Evolutionary conservation across 371 early-diverging fungal species (phyloP).

Genomic region (Lichtheimia ramosa): DNA sequence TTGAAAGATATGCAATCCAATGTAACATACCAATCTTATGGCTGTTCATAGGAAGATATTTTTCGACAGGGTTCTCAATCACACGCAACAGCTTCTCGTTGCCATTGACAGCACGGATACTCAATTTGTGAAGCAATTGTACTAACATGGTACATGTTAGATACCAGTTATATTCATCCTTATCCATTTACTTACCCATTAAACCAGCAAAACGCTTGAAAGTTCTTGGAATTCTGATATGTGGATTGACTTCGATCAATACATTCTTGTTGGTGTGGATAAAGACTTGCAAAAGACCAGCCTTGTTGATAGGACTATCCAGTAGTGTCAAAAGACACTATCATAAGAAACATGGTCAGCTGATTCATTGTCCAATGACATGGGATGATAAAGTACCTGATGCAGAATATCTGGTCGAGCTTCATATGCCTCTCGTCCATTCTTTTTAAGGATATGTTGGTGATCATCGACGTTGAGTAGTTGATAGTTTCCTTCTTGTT

Average conservation of each 20-base stretch:
- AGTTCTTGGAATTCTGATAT: constrained; percentile 97
- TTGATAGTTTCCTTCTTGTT: constrained; percentile 89
- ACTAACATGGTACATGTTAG: constrained; percentile 55
- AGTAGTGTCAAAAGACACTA: constrained; percentile 94
- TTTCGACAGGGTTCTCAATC: constrained; percentile 94
- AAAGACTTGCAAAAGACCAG: constrained; percentile 93
- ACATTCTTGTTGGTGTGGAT: constrained; percentile 94
- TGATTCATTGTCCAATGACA: no score
- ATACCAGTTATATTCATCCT: background rate
- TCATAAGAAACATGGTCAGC: background rate
- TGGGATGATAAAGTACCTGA: constrained; percentile 59
- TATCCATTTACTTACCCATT: constrained; percentile 64
- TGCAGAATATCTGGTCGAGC: constrained; percentile 97
- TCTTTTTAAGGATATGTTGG: constrained; percentile 82
- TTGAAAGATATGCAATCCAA: no score
- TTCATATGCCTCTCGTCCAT: constrained; percentile 80
- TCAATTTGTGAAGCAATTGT: constrained; percentile 96
- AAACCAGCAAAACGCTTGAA: constrained; percentile 98
- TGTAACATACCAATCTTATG: constrained; percentile 73
- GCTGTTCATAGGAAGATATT: constrained; percentile 91
- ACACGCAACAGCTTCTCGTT: constrained; percentile 93
- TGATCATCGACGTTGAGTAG: constrained; percentile 97
- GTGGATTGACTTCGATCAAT: constrained; percentile 96
- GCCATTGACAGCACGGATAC: constrained; percentile 90
- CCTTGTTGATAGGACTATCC: constrained; percentile 98